Conservation (phyloP, 306 rosid genomes). For the Carpinus viminea region DNA sequence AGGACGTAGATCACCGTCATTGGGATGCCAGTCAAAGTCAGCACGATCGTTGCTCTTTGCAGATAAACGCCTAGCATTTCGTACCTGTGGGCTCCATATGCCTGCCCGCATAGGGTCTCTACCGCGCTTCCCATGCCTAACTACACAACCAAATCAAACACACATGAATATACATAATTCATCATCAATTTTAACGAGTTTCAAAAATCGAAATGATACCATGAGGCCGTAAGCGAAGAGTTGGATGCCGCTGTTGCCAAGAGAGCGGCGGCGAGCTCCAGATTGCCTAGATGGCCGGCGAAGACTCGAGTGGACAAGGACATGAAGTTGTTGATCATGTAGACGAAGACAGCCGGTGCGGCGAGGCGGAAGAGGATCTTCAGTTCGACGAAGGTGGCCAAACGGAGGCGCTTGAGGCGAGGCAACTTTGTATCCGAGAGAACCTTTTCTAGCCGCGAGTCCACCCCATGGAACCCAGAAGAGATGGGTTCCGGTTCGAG, state of each 20-base stretch:
- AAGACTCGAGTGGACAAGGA: constrained; percentile 60
- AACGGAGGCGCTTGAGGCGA: constrained; percentile 24
- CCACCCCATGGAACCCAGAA: background rate
- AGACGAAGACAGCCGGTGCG: constrained; percentile 65
- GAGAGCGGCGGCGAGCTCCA: constrained; percentile 77
- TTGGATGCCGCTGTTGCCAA: constrained; percentile 76
- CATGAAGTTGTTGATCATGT: constrained; percentile 63
- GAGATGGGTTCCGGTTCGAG: background rate
- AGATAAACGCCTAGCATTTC: constrained; percentile 71
- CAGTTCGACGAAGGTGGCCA: constrained; percentile 67
- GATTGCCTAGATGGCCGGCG: constrained; percentile 82
- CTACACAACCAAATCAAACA: constrained; percentile 22
- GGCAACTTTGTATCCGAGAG: constrained; percentile 44
- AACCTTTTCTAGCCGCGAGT: constrained; percentile 47
- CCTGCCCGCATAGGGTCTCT: constrained; percentile 81
- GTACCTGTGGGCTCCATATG: constrained; percentile 59
- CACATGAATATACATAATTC: no score
- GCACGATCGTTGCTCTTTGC: constrained; percentile 55
- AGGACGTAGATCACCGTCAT: constrained; percentile 45
- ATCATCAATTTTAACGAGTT: no score
- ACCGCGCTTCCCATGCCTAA: constrained; percentile 91
- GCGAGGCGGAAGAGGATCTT: constrained; percentile 59
- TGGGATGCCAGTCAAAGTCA: constrained; percentile 51
- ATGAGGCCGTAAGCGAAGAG: constrained; percentile 76
- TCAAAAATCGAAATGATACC: constrained; percentile 24